Evolutionary conservation across 306 rosid genomes (phyloP).

Genomic region (Lablab purpureus): DNA sequence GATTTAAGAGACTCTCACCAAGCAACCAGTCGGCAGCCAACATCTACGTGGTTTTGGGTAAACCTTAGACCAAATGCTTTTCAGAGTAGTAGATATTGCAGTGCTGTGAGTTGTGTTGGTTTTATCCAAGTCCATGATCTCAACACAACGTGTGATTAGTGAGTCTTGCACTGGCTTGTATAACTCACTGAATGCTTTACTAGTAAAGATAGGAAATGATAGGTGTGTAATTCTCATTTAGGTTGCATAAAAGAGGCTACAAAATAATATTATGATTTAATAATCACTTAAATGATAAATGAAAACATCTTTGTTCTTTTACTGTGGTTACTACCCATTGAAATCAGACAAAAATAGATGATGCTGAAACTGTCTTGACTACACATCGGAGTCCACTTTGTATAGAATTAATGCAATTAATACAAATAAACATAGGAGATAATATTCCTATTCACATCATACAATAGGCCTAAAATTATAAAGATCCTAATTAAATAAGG

Average conservation of each 20-base stretch:
- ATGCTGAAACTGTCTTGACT: neutral
- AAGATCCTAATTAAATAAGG: neutral
- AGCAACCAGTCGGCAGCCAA: conserved; percentile 98
- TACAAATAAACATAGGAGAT: neutral
- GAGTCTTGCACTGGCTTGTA: conserved; percentile 86
- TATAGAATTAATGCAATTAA: too few species aligned
- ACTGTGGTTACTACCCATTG: neutral
- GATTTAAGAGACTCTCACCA: conserved; percentile 65
- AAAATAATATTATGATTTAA: conserved; percentile 23
- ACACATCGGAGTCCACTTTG: too few species aligned
- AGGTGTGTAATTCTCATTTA: conserved; percentile 31
- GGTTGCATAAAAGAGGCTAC: conserved; percentile 1
- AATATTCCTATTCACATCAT: neutral
- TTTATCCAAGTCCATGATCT: conserved; percentile 68
- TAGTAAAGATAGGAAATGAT: conserved; percentile 37
- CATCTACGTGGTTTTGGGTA: conserved; percentile 84
- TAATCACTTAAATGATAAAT: conserved; percentile 8
- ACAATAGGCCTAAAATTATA: neutral
- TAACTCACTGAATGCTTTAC: conserved; percentile 65
- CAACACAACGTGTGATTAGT: conserved; percentile 73
- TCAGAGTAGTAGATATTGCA: conserved; percentile 56
- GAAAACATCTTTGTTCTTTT: conserved; percentile 3
- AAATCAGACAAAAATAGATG: neutral
- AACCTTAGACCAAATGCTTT: conserved; percentile 84
- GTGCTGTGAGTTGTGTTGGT: conserved; percentile 50